Evolutionary conservation across 768 basidiomycete species (phyloP), one percentile per base, ranked within the genome.

Genomic region (Mycena epipterygia): DNA sequence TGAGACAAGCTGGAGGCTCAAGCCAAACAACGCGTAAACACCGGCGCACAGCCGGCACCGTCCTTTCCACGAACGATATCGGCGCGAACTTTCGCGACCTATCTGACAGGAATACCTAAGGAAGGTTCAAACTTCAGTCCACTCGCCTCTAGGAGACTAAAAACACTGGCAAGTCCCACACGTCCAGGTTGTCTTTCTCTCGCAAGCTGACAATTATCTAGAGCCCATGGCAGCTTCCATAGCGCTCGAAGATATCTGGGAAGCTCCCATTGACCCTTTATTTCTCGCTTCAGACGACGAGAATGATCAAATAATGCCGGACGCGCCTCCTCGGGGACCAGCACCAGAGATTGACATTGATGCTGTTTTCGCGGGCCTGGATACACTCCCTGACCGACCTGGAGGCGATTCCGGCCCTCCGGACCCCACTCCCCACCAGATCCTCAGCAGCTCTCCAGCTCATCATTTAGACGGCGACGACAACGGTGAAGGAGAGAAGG

Each of bases 191-290:
- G n/a, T n/a, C n/a, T n/a, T n/a, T n/a, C n/a, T n/a, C n/a, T n/a
- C n/a, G n/a, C n/a, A n/a, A n/a, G n/a, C n/a, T n/a, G n/a, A n/a
- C n/a, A n/a, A n/a, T n/a, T n/a, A n/a, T n/a, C n/a, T n/a, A n/a
- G n/a, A n/a, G n/a, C n/a, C n/a, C n/a, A n/a, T n/a, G n/a, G n/a
- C n/a, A n/a, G n/a, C n/a, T n/a, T n/a, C n/a, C n/a, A n/a, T n/a
- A n/a, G n/a, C n/a, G n/a, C n/a, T 90, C 78, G 86, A 87, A 72
- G 83, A 85, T 73, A 92, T 92, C 77, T 92, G 89, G 89, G 86
- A 91, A 73, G 86, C 85, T 27, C 86, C 88, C 41, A 75, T 84
- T 70, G 80, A n/a, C 12, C 46, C 88, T 1, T 84, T 94, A 21
- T 94, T 93, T 76, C 82, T 92, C 33, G 90, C 87, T 73, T 87